These are phyloP conservation scores for Passalora sequoiae DNA, from an alignment of 2,329 filamentous ascomycete genomes.

Conservation along the genomic window DNA sequence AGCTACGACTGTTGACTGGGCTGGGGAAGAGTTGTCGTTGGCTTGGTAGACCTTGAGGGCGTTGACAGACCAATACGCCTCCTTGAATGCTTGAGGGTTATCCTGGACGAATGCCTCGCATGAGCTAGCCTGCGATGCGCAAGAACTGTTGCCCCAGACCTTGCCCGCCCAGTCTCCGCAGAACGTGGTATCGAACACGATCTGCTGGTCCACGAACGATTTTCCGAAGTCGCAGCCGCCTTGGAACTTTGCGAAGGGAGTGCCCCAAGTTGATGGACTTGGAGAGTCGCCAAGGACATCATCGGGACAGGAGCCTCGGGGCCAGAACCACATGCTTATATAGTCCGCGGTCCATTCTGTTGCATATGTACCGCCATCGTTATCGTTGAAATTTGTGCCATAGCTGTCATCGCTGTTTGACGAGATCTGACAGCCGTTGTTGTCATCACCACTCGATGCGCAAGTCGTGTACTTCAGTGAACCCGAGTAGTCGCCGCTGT, in stretches of 20 bases:
- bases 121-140: slow-evolving; percentile 30
- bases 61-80: slow-evolving; percentile 41
- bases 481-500: slow-evolving; percentile 65
- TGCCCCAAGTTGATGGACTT: slow-evolving; percentile 59
- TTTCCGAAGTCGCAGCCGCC: slow-evolving; percentile 35
- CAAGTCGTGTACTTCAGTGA: slow-evolving; percentile 44
- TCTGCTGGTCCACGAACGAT: slow-evolving; percentile 34
- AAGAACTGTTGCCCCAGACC: slow-evolving; percentile 27
- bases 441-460: slow-evolving; percentile 38
- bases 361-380: slow-evolving; percentile 45
- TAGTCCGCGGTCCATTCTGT: slow-evolving; percentile 29
- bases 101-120: slow-evolving; percentile 33
- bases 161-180: slow-evolving; percentile 40
- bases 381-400: slow-evolving; percentile 33
- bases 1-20: slow-evolving; percentile 4
- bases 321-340: slow-evolving; percentile 37
- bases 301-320: slow-evolving; percentile 31
- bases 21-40: not conserved
- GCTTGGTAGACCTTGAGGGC: slow-evolving; percentile 37
- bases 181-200: slow-evolving; percentile 62
- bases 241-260: slow-evolving; percentile 59
- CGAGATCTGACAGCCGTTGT: slow-evolving; percentile 37
- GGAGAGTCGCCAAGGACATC: slow-evolving; percentile 47
- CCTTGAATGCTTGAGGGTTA: slow-evolving; percentile 34
- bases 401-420: slow-evolving; percentile 45